Evolutionary conservation across 352 stramenopile genomes (phyloP).

Genomic region (Halophytophthora batemanensis): DNA sequence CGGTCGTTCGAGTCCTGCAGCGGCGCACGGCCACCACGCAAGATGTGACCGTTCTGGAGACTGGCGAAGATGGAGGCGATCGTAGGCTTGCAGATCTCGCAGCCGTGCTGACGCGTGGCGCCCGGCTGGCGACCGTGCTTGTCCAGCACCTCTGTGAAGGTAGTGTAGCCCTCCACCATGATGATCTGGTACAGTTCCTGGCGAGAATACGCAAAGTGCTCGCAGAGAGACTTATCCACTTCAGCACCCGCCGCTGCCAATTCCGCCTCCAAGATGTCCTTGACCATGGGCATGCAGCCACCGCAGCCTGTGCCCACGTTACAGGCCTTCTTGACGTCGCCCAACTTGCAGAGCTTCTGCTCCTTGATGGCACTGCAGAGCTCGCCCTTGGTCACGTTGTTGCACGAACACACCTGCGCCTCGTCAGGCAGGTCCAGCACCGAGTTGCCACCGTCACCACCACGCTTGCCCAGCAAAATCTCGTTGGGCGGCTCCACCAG

Average conservation of each 20-base stretch:
- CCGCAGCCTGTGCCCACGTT: slow-evolving; percentile 89
- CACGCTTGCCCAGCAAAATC: slow-evolving; percentile 57
- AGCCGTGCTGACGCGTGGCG: slow-evolving; percentile 62
- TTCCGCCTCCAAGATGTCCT: slow-evolving; percentile 81
- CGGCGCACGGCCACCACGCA: slow-evolving; percentile 70
- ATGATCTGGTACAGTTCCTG: slow-evolving; percentile 90
- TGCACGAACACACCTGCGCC: slow-evolving; percentile 91
- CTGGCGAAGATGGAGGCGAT: slow-evolving; percentile 90
- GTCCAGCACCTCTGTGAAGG: slow-evolving; percentile 83
- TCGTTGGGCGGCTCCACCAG: slow-evolving; percentile 47
- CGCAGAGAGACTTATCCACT: slow-evolving; percentile 88
- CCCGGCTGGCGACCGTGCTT: slow-evolving; percentile 67
- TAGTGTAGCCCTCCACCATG: slow-evolving; percentile 77
- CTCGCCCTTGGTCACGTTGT: slow-evolving; percentile 86
- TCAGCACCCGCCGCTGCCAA: slow-evolving; percentile 82
- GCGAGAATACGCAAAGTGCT: slow-evolving; percentile 89
- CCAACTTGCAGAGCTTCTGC: slow-evolving; percentile 69
- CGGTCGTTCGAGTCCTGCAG: slow-evolving; percentile 93
- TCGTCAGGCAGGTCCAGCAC: slow-evolving; percentile 69
- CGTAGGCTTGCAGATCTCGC: slow-evolving; percentile 92
- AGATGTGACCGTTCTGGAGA: slow-evolving; percentile 84
- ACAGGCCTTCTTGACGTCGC: slow-evolving; percentile 80
- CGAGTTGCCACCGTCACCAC: slow-evolving; percentile 23
- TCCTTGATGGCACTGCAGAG: slow-evolving; percentile 75
- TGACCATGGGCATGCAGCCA: slow-evolving; percentile 90